phyloP scores from a whole-genome alignment of 2,329 filamentous ascomycete genomes.

The Elsinoe fawcettii region DNA sequence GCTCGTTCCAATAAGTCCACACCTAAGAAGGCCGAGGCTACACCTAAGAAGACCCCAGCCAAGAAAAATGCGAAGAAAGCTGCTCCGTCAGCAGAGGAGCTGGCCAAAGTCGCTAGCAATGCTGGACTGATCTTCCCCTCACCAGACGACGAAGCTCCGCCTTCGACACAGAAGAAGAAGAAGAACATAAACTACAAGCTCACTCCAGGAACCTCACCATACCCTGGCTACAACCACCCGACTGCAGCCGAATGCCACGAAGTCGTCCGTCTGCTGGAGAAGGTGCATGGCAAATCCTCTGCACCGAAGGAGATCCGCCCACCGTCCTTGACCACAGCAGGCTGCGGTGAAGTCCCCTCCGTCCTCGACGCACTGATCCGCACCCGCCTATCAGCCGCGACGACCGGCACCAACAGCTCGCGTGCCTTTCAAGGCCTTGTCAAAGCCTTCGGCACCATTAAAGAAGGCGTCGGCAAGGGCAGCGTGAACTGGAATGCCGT shows the following conservation, averaged over 20 bases:
- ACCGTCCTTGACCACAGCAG: constrained; percentile 63
- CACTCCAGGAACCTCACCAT: constrained; percentile 52
- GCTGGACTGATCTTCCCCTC: constrained; percentile 15
- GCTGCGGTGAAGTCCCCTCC: constrained; percentile 59
- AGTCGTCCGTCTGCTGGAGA: constrained; percentile 58
- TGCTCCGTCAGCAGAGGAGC: constrained; percentile 12
- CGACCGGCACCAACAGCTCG: constrained; percentile 53
- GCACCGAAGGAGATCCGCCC: constrained; percentile 60
- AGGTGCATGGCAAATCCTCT: constrained; percentile 56
- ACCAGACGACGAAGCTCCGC: constrained; percentile 20
- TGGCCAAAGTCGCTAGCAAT: constrained; percentile 17
- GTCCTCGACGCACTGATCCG: constrained; percentile 57
- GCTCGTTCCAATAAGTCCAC: constrained; percentile 14
- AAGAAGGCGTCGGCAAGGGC: constrained; percentile 58
- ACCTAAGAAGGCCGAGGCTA: constrained; percentile 19
- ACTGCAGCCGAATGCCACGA: constrained; percentile 61
- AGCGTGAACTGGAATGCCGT: constrained; percentile 71
- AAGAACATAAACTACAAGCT: constrained; percentile 39
- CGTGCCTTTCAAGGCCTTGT: constrained; percentile 60
- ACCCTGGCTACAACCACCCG: constrained; percentile 58
- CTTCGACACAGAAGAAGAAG: constrained; percentile 27
- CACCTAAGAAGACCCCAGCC: constrained; percentile 17
- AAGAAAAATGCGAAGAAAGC: constrained; percentile 18
- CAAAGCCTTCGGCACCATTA: constrained; percentile 53
- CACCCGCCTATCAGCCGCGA: constrained; percentile 55